Percentiles rank a stretch among this genome's conserved stretches.
phyloP scores from a whole-genome alignment of 2,329 filamentous ascomycete species.

The Intubia oerlemansii region DNA sequence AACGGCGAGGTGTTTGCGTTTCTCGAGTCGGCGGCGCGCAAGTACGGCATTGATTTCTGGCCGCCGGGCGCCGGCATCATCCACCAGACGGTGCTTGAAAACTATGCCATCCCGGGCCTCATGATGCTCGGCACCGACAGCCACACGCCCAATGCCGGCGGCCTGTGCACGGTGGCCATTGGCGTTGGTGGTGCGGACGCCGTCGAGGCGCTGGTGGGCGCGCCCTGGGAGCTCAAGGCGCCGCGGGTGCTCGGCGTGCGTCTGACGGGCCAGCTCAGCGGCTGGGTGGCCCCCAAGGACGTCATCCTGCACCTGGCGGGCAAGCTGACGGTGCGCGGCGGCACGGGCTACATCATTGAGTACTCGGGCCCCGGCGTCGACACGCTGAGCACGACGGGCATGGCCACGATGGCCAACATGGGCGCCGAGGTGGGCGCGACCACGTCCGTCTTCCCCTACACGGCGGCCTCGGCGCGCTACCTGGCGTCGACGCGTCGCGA shows the following conservation, averaged over 20 bases:
- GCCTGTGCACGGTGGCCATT: constrained; percentile 81
- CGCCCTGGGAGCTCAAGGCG: constrained; percentile 93
- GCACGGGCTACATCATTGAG: constrained; percentile 87
- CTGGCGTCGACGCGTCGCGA: constrained; percentile 63
- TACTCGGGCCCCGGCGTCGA: constrained; percentile 83
- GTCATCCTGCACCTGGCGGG: constrained; percentile 82
- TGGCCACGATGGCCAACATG: constrained; percentile 87
- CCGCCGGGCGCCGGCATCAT: constrained; percentile 87
- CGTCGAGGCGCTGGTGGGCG: constrained; percentile 87
- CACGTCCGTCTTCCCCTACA: constrained; percentile 89
- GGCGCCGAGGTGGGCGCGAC: constrained; percentile 80
- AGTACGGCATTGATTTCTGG: constrained; percentile 92
- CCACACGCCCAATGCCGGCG: constrained; percentile 94
- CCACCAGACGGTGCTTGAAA: constrained; percentile 93
- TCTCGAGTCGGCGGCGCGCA: constrained; percentile 74
- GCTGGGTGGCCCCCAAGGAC: constrained; percentile 91
- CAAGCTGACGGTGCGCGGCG: constrained; percentile 75
- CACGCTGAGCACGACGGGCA: constrained; percentile 75
- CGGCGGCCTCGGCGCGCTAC: constrained; percentile 63
- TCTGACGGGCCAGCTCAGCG: constrained; percentile 62
- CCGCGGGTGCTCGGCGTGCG: constrained; percentile 76
- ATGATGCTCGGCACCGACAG: constrained; percentile 99
- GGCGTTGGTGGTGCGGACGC: constrained; percentile 94
- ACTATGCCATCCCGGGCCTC: constrained; percentile 87
- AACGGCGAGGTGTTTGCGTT: constrained; percentile 99